These are phyloP conservation scores for Mortierella antarctica DNA, from an alignment of 192 early-diverging fungal species.

Conservation along the genomic window DNA sequence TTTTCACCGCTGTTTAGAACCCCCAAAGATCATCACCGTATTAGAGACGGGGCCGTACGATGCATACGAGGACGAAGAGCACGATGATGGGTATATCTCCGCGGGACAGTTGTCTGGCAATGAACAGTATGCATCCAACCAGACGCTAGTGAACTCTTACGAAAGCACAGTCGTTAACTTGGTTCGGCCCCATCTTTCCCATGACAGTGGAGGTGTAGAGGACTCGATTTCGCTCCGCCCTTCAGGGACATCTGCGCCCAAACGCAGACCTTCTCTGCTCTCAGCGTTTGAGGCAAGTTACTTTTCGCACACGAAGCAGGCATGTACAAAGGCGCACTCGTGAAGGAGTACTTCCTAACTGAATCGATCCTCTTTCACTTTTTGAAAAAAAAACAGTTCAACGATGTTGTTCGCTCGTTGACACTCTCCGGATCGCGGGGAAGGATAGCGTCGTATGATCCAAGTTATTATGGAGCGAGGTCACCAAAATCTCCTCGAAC, in stretches of 20 bases:
- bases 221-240: conserved; percentile 45
- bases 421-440: conserved; percentile 37
- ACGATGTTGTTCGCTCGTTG: conserved; percentile 47
- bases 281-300: conserved; percentile 63
- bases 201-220: conserved; percentile 43
- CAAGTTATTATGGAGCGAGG: conserved; percentile 44
- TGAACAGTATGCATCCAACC: conserved; percentile 26
- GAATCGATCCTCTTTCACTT: conserved; percentile 45
- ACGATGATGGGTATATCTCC: conserved; percentile 52
- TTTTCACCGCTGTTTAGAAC: conserved; percentile 6
- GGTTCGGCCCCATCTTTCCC: conserved; percentile 31
- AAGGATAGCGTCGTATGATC: conserved; percentile 30
- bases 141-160: conserved; percentile 26
- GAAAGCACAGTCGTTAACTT: conserved; percentile 31
- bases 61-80: conserved; percentile 44
- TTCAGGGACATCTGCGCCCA: conserved; percentile 15
- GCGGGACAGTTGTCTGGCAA: conserved; percentile 25
- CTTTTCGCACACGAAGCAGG: background rate
- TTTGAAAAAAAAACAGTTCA: conserved; percentile 14
- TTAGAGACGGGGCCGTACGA: conserved; percentile 31
- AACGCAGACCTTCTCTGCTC: conserved; percentile 60
- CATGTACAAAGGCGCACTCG: background rate
- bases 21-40: conserved; percentile 23
- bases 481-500: conserved; percentile 14
- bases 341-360: background rate